These are phyloP conservation scores for Allium fistulosum DNA, from an alignment of 106 monocot species.

Conservation along the genomic window DNA sequence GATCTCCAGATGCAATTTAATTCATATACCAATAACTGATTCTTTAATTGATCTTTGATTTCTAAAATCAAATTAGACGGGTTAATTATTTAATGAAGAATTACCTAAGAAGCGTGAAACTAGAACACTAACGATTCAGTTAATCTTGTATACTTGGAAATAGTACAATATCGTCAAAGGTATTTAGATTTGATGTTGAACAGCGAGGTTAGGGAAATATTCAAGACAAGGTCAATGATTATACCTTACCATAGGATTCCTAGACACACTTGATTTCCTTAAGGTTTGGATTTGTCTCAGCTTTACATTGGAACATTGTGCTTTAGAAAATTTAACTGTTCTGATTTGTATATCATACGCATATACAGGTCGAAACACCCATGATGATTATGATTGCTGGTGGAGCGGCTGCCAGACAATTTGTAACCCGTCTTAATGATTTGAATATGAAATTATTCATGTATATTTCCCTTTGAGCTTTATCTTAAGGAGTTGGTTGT, in stretches of 20 bases:
- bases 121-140: too few species aligned
- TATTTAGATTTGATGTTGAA: conserved; percentile 90
- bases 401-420: conserved; percentile 90
- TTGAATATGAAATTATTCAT: conserved; percentile 84
- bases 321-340: too few species aligned
- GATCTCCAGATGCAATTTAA: too few species aligned
- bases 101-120: too few species aligned
- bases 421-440: conserved; percentile 86
- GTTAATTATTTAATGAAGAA: too few species aligned
- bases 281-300: conserved; percentile 40
- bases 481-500: conserved; percentile 87
- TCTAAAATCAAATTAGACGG: too few species aligned
- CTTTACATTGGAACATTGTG: neutral
- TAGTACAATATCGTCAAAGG: conserved; percentile 81
- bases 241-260: conserved; percentile 57
- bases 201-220: conserved; percentile 83
- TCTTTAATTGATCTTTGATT: too few species aligned
- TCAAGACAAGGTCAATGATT: conserved; percentile 69
- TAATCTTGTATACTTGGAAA: conserved; percentile 39
- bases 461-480: conserved; percentile 90
- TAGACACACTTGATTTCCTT: conserved; percentile 61
- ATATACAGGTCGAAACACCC: conserved; percentile 76
- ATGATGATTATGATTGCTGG: conserved; percentile 99
- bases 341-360: neutral
- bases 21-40: too few species aligned